Evolutionary conservation across 2,329 filamentous ascomycete genomes (phyloP).

Genomic region (Fusarium udum): DNA sequence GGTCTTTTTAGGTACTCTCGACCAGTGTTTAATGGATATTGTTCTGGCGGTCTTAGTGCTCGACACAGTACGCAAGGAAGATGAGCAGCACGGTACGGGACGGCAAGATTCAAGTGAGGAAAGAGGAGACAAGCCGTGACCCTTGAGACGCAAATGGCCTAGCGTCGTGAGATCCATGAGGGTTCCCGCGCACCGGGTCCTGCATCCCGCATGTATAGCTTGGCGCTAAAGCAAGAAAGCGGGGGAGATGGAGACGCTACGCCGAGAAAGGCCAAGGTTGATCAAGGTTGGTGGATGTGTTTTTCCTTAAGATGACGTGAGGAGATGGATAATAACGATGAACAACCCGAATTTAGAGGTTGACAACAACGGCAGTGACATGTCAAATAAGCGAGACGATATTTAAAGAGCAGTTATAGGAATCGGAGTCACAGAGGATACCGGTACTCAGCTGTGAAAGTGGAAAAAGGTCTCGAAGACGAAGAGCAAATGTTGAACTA

Average conservation of each 20-base stretch:
- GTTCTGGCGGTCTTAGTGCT: background rate
- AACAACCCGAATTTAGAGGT: background rate
- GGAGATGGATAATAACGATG: constrained; percentile 4
- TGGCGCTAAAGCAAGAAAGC: constrained; percentile 11
- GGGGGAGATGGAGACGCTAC: background rate
- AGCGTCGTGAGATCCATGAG: constrained; percentile 17
- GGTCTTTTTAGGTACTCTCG: background rate
- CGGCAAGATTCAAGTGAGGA: constrained; percentile 18
- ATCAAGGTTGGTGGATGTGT: constrained; percentile 19
- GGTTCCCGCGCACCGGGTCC: constrained; percentile 41
- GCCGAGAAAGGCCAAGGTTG: background rate
- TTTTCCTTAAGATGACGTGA: constrained; percentile 25
- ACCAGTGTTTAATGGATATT: background rate
- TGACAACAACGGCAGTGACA: background rate
- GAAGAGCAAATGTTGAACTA: background rate
- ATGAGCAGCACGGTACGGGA: constrained; percentile 3
- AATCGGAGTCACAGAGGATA: background rate
- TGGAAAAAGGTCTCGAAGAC: background rate
- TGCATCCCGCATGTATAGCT: constrained; percentile 36
- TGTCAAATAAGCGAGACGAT: background rate
- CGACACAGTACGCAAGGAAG: background rate
- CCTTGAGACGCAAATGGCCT: constrained; percentile 12
- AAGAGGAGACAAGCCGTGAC: constrained; percentile 27
- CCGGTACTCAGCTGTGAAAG: background rate
- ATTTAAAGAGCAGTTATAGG: background rate